Conservation (phyloP, 2,329 filamentous ascomycete genomes). For the Fusarium redolens region DNA sequence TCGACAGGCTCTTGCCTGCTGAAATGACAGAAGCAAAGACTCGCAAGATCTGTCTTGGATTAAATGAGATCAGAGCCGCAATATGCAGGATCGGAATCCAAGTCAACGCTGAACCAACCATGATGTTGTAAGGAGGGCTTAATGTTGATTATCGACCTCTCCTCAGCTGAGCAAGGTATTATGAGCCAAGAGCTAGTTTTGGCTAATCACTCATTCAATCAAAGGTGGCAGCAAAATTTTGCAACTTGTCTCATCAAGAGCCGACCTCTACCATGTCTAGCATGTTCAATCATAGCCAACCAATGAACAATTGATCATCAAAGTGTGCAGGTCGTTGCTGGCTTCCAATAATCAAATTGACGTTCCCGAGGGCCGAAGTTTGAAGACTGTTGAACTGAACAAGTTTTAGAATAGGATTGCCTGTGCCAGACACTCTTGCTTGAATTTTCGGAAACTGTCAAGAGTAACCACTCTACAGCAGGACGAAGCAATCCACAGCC, state of each 20-base stretch:
- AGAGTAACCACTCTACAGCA: not conserved
- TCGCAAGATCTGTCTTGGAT: not conserved
- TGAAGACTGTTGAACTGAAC: not conserved
- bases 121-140: not conserved
- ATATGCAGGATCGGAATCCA: constrained; percentile 24
- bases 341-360: not conserved
- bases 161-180: constrained; percentile 30
- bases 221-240: not conserved
- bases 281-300: not conserved
- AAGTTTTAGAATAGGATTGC: not conserved
- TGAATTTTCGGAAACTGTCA: not conserved
- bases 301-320: not conserved
- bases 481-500: not conserved
- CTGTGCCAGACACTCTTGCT: not conserved
- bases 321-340: not conserved
- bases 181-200: constrained; percentile 4
- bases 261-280: not conserved
- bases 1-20: constrained; percentile 35
- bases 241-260: not conserved
- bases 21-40: constrained; percentile 30
- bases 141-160: constrained; percentile 2
- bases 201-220: constrained; percentile 3
- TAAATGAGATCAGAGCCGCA: constrained; percentile 25
- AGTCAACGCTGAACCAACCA: constrained; percentile 24
- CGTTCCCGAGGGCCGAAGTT: not conserved